Conservation (phyloP, 2,329 filamentous ascomycete species). For the Beauveria sp. region DNA sequence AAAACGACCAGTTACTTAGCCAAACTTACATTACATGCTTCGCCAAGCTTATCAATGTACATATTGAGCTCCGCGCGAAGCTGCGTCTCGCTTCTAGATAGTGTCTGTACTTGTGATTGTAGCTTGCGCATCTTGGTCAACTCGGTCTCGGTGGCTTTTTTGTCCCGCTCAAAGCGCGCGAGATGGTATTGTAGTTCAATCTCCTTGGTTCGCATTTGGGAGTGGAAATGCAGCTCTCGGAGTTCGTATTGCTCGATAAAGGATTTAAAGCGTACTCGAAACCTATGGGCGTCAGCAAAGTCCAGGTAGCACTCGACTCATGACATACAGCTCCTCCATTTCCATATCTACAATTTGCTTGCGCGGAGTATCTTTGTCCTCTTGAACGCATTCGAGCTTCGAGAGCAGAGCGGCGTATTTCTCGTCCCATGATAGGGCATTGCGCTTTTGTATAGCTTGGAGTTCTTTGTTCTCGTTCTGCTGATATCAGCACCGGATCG, state of each 20-base stretch:
- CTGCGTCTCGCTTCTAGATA: slow-evolving; percentile 92
- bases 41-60: slow-evolving; percentile 99
- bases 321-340: slow-evolving; percentile 74
- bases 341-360: slow-evolving; percentile 78
- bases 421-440: slow-evolving; percentile 75
- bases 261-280: slow-evolving; percentile 83
- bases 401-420: slow-evolving; percentile 73
- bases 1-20: no score
- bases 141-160: slow-evolving; percentile 80
- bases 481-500: slow-evolving; percentile 17
- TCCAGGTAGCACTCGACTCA: neutral
- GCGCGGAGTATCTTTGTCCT: slow-evolving; percentile 75
- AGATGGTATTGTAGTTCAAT: slow-evolving; percentile 90
- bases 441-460: slow-evolving; percentile 76
- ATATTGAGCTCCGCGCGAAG: slow-evolving; percentile 92
- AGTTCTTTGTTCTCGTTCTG: slow-evolving; percentile 90
- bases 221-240: slow-evolving; percentile 88
- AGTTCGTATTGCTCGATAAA: slow-evolving; percentile 96
- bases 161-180: slow-evolving; percentile 81
- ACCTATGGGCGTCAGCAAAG: slow-evolving; percentile 40
- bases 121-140: slow-evolving; percentile 72
- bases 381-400: slow-evolving; percentile 82
- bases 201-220: slow-evolving; percentile 86
- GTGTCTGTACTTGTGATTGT: slow-evolving; percentile 86
- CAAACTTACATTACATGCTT: slow-evolving; percentile 51